phyloP scores from a whole-genome alignment of 805 yeast species.

The Huiozyma sinensis region DNA sequence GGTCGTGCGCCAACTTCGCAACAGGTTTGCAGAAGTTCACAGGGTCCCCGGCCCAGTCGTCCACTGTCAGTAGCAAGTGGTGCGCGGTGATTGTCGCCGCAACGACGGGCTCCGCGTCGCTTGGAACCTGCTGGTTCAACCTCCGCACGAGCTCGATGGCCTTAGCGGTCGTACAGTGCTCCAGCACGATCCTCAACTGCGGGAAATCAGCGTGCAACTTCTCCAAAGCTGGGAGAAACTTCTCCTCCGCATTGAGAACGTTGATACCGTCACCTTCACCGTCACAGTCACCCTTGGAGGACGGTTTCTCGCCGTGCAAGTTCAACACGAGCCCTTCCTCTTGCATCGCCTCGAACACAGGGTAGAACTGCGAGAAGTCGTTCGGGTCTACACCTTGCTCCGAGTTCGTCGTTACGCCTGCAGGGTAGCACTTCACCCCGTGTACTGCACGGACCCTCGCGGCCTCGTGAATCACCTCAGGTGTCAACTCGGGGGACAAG shows the following conservation, averaged over 20 bases:
- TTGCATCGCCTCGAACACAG: slow-evolving; percentile 83
- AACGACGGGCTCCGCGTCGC: slow-evolving; percentile 40
- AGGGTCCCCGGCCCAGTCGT: slow-evolving; percentile 95
- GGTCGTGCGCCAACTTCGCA: slow-evolving; percentile 83
- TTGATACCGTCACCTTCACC: slow-evolving; percentile 48
- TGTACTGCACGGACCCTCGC: slow-evolving; percentile 55
- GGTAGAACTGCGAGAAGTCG: slow-evolving; percentile 80
- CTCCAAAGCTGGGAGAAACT: slow-evolving; percentile 77
- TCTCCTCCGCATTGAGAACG: slow-evolving; percentile 88
- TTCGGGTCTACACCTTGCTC: slow-evolving; percentile 83
- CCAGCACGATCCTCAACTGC: slow-evolving; percentile 71
- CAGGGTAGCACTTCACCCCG: slow-evolving; percentile 96
- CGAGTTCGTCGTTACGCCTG: slow-evolving; percentile 98
- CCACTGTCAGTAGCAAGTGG: slow-evolving; percentile 79
- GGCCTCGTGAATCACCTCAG: slow-evolving; percentile 74
- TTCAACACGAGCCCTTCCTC: slow-evolving; percentile 67
- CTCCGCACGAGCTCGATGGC: slow-evolving; percentile 70
- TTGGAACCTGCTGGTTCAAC: slow-evolving; percentile 40
- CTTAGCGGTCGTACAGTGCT: slow-evolving; percentile 88
- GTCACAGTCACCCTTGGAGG: slow-evolving; percentile 30
- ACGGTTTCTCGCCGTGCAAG: slow-evolving; percentile 92
- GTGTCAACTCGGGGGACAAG: slow-evolving; percentile 67
- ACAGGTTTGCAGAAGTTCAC: slow-evolving; percentile 96
- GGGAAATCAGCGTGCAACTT: slow-evolving; percentile 80
- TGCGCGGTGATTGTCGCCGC: slow-evolving; percentile 96